Evolutionary conservation across 176 grass and related monocot genomes (phyloP).

Genomic region (maize (Zea mays)): DNA sequence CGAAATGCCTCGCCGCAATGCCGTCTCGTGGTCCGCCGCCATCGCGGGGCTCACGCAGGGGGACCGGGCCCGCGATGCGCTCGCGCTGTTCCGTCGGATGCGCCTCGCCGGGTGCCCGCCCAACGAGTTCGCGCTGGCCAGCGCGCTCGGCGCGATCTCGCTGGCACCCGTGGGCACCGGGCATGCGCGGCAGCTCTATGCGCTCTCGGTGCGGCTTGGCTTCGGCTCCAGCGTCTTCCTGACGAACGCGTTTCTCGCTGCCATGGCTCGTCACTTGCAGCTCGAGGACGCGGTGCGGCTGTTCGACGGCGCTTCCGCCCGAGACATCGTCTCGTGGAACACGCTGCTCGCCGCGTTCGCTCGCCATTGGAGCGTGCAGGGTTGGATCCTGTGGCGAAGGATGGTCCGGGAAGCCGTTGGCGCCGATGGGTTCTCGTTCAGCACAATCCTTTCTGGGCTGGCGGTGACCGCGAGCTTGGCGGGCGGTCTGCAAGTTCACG

Average conservation of each 20-base stretch:
- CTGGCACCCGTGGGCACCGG: not conserved
- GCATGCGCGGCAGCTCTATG: conserved; percentile 39
- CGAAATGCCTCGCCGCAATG: conserved; percentile 61
- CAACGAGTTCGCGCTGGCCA: conserved; percentile 65
- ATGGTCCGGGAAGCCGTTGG: conserved; percentile 36
- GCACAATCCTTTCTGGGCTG: conserved; percentile 55
- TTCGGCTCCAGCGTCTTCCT: conserved; percentile 61
- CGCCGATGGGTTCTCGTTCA: conserved; percentile 64
- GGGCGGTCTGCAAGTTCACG: conserved; percentile 53
- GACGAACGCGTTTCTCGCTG: conserved; percentile 55
- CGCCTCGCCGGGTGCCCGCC: conserved; percentile 37
- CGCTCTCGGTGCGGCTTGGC: conserved; percentile 45
- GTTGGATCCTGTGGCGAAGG: conserved; percentile 60
- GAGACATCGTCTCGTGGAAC: conserved; percentile 66
- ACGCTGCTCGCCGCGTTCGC: conserved; percentile 49
- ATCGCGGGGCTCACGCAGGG: conserved; percentile 52
- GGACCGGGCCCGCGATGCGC: conserved; percentile 32
- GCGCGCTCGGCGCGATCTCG: conserved; percentile 57
- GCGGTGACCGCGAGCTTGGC: conserved; percentile 14
- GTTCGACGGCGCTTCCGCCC: conserved; percentile 27
- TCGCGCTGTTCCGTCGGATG: conserved; percentile 52
- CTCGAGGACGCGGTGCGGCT: conserved; percentile 38
- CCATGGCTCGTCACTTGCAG: conserved; percentile 47
- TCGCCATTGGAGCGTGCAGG: conserved; percentile 24
- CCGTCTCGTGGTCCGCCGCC: conserved; percentile 55